Conservation (phyloP, 345 rosid species). For the Ailanthus altissimus region DNA sequence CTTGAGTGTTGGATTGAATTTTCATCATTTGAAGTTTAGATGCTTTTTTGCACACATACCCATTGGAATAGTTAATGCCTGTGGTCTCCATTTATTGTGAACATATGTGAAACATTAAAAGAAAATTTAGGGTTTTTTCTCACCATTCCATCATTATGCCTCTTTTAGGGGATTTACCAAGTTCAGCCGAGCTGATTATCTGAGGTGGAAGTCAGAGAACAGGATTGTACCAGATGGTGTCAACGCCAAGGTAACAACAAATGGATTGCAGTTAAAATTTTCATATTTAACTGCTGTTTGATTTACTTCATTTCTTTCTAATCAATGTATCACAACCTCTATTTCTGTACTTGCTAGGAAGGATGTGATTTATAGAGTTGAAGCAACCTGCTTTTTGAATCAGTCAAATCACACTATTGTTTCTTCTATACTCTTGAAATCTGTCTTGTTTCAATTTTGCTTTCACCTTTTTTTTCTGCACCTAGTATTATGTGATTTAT, state of each 20-base stretch:
- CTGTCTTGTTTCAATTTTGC: background rate
- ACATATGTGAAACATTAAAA: background rate
- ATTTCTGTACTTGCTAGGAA: no score
- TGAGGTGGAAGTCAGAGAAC: conserved; percentile 46
- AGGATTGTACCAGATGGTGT: conserved; percentile 54
- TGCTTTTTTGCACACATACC: background rate
- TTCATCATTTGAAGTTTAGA: background rate
- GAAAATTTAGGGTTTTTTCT: background rate
- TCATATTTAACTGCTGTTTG: background rate
- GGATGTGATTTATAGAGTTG: background rate
- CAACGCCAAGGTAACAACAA: conserved; percentile 50
- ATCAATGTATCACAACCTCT: no score
- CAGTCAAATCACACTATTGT: background rate
- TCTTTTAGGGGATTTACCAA: conserved; percentile 56
- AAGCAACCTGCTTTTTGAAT: background rate
- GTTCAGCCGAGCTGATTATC: conserved; percentile 51
- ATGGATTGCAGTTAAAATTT: background rate
- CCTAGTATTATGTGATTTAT: background rate
- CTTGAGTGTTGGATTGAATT: background rate
- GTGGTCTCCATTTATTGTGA: background rate
- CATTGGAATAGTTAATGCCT: background rate
- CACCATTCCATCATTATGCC: background rate
- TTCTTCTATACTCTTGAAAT: background rate
- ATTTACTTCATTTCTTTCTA: background rate
- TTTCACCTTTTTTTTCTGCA: background rate